These are phyloP conservation scores for Dalbergia cultrata DNA, from an alignment of 306 rosid species.

Conservation along the genomic window DNA sequence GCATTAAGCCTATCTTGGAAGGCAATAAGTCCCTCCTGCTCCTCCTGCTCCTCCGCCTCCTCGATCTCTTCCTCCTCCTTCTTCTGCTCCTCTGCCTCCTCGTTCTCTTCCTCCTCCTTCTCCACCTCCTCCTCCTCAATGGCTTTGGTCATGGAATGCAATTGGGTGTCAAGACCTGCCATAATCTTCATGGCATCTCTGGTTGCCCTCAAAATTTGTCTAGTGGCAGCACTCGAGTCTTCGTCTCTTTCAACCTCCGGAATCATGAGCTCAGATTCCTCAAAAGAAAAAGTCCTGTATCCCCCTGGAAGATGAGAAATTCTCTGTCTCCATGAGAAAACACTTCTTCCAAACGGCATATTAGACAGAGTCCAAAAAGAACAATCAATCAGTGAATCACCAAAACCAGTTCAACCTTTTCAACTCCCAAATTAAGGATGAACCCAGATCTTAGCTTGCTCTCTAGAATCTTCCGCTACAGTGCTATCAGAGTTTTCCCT, in stretches of 20 bases:
- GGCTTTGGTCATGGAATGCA: constrained; percentile 55
- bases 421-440: constrained; percentile 32
- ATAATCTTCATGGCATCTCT: constrained; percentile 68
- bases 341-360: constrained; percentile 32
- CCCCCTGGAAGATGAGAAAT: too few species aligned
- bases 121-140: constrained; percentile 53
- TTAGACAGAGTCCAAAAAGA: not conserved
- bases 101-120: constrained; percentile 5
- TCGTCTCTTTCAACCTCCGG: constrained; percentile 75
- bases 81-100: too few species aligned
- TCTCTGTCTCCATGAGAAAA: too few species aligned
- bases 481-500: too few species aligned
- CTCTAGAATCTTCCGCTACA: constrained; percentile 29
- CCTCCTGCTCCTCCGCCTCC: not conserved
- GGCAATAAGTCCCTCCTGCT: constrained; percentile 46
- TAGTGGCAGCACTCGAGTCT: constrained; percentile 72
- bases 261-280: constrained; percentile 57
- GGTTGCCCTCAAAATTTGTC: constrained; percentile 69
- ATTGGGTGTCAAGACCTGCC: constrained; percentile 71
- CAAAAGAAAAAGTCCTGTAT: constrained; percentile 37
- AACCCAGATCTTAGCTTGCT: constrained; percentile 18
- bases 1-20: constrained; percentile 55
- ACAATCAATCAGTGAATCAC: not conserved
- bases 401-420: constrained; percentile 32
- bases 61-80: constrained; percentile 7